Evolutionary conservation across 2,329 filamentous ascomycete species (phyloP), one percentile per base, ranked within the genome.

Genomic region (Biscogniauxia mediterranea): DNA sequence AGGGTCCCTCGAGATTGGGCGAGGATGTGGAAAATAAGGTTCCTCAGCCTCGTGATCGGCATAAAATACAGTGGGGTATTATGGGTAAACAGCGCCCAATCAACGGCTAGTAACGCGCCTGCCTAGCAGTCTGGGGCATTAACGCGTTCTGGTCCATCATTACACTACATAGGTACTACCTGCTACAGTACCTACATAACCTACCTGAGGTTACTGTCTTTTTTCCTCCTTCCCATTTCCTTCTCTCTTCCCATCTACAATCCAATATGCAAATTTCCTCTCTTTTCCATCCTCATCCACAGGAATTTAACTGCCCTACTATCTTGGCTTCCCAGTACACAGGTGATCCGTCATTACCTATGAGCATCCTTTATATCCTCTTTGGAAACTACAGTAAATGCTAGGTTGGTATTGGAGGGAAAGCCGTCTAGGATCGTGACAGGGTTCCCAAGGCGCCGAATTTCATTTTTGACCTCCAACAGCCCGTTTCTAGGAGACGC

Each of bases 1-100:
- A 46, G 17, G 38, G 38, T 15, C 38, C 38, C 5, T 46, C 38
- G 38, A n/a, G 38, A n/a, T 46, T 46, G 15, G 38, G 38, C 51
- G 25, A 21, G 19, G 25, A 26, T 54, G 46, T 52, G 55, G 49
- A 61, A 57, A 57, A 59, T 46, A 46, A 56, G 56, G 54, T 50
- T 60, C 56, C 58, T 66, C 61, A 66, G 62, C 65, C 62, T 64
- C 51, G 66, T 57, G 15, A 46, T 64, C 58, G 46, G 32, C n/a
- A 13, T 51, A 58, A 59, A 61, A 23, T 55, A 58, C 63, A 54
- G 63, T 64, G 62, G 62, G 52, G 28, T 32, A 11, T 42, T 32
- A 2, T 49, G 13, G 28, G 9, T 17, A 6, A 49, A 8, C 15
- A n/a, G 15, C 9, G 49, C 38, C 60, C 60, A 64, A 64, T 62